A percentile compares a stretch with the other conserved stretches of the same genome.
phyloP scores from a whole-genome alignment of 768 basidiomycete species.

The Lactarius deliciosus region DNA sequence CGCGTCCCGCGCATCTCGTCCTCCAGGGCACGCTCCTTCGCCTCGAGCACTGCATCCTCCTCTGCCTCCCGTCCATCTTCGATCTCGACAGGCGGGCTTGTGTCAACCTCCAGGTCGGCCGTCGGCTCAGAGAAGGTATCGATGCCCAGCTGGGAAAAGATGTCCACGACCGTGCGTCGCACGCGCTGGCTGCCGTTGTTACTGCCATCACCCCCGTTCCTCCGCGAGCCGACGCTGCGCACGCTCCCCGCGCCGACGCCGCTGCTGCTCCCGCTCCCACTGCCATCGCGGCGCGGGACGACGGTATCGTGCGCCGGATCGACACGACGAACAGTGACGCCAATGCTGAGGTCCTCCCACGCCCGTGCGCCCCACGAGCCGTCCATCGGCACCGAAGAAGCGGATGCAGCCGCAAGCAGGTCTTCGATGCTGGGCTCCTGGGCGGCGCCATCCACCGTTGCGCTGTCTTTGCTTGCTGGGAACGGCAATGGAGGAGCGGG shows the following conservation, averaged over 20 bases:
- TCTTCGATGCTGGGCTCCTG: constrained; percentile 37
- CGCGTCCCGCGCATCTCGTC: constrained; percentile 32
- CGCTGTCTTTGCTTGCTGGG: background rate
- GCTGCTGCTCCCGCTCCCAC: constrained; percentile 27
- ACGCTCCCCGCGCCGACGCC: constrained; percentile 3
- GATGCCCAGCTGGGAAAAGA: constrained; percentile 30
- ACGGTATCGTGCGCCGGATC: constrained; percentile 23
- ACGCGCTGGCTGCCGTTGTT: constrained; percentile 22
- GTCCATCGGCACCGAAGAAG: constrained; percentile 13
- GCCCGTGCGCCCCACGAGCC: constrained; percentile 39
- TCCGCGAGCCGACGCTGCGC: background rate
- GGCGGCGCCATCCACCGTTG: background rate
- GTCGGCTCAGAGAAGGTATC: background rate
- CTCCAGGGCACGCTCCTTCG: constrained; percentile 31
- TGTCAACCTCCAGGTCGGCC: constrained; percentile 1
- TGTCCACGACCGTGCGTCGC: constrained; percentile 36
- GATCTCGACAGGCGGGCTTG: background rate
- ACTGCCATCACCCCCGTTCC: background rate
- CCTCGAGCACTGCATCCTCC: constrained; percentile 11
- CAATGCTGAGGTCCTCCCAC: constrained; percentile 40
- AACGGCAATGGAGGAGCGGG: background rate
- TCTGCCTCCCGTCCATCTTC: background rate
- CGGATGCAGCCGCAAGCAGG: constrained; percentile 32
- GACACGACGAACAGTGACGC: constrained; percentile 38
- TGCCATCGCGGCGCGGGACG: constrained; percentile 21